Evolutionary conservation across 768 basidiomycete species (phyloP).

Genomic region (Imleria badia): DNA sequence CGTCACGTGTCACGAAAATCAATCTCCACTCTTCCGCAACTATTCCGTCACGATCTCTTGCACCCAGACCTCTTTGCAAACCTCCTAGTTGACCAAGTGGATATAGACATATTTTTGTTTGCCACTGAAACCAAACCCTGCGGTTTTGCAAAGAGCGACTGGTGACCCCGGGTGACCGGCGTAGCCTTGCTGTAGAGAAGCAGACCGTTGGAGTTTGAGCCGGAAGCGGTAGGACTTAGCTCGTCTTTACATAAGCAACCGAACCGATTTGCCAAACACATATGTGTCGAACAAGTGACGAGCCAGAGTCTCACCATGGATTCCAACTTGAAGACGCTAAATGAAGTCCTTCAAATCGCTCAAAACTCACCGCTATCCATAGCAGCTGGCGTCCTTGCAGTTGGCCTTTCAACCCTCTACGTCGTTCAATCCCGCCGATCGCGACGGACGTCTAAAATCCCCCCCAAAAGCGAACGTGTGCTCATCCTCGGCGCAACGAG

Average conservation of each 20-base stretch:
- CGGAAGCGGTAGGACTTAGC: no score
- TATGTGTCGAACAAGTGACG: neutral
- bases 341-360: neutral
- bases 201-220: no score
- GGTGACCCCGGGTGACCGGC: no score
- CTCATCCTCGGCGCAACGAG: constrained; percentile 82
- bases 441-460: constrained; percentile 37
- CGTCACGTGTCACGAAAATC: constrained; percentile 31
- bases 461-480: constrained; percentile 61
- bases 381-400: constrained; percentile 9
- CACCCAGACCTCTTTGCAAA: no score
- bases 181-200: no score
- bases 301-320: constrained; percentile 1
- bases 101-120: no score
- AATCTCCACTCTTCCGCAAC: neutral
- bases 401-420: constrained; percentile 18
- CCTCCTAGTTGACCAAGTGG: no score
- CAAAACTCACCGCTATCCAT: constrained; percentile 8
- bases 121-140: no score
- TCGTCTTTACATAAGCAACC: constrained; percentile 9
- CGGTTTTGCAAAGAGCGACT: no score
- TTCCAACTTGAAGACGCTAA: constrained; percentile 7
- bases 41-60: neutral
- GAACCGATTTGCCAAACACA: neutral
- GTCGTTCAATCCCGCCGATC: constrained; percentile 16